A percentile compares a stretch with the other conserved stretches of the same genome.
These are phyloP conservation scores for Ophidiomyces ophidiicola DNA, from an alignment of 2,329 filamentous ascomycete species.

Conservation along the genomic window DNA sequence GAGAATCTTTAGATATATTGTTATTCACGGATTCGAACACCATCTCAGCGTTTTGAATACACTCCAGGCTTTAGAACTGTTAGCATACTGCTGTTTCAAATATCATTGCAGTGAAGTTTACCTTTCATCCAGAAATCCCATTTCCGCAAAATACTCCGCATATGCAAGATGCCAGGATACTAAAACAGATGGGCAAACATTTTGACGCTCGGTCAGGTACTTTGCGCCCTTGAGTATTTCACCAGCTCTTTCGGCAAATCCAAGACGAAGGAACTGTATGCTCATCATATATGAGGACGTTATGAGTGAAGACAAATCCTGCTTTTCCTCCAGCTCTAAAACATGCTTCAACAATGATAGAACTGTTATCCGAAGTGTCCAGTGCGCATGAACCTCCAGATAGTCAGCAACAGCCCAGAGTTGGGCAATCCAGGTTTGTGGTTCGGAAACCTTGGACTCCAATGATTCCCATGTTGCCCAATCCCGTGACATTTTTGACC, in stretches of 20 bases:
- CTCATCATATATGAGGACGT: slow-evolving; percentile 38
- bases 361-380: slow-evolving; percentile 38
- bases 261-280: slow-evolving; percentile 46
- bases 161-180: slow-evolving; percentile 56
- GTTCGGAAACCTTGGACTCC: slow-evolving; percentile 38
- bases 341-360: slow-evolving; percentile 39
- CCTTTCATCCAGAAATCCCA: slow-evolving; percentile 54
- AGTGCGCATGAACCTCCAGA: slow-evolving; percentile 45
- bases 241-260: slow-evolving; percentile 48
- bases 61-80: slow-evolving; percentile 30
- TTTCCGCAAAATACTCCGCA: slow-evolving; percentile 60
- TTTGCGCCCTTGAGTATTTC: slow-evolving; percentile 48
- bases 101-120: slow-evolving; percentile 29
- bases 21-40: slow-evolving; percentile 26
- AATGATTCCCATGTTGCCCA: slow-evolving; percentile 36
- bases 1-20: slow-evolving; percentile 25
- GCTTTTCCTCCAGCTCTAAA: slow-evolving; percentile 34
- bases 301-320: slow-evolving; percentile 30
- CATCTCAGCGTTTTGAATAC: slow-evolving; percentile 21
- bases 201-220: slow-evolving; percentile 32
- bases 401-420: slow-evolving; percentile 45
- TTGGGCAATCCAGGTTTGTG: slow-evolving; percentile 38
- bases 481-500: slow-evolving; percentile 32
- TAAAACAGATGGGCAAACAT: slow-evolving; percentile 34
- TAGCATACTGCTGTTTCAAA: slow-evolving; percentile 28